Percentiles rank a stretch among this genome's conserved stretches.
Evolutionary conservation across 108 stramenopile species (phyloP).

Genomic region (Nitzschia sp.): DNA sequence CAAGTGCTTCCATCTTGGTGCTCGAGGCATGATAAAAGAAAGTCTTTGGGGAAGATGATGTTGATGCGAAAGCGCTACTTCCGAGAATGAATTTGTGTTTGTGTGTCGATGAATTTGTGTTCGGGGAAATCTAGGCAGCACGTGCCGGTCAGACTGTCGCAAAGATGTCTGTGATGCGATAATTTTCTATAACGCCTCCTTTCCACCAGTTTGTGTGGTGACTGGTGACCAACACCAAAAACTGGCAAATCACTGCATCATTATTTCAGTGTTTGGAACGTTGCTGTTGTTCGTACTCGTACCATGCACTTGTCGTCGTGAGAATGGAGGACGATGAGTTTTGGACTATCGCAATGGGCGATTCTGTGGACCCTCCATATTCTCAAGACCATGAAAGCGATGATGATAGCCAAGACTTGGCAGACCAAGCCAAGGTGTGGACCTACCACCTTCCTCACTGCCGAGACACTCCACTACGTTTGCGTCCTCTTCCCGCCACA

Average conservation of each 20-base stretch:
- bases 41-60: background rate
- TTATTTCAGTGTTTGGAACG: background rate
- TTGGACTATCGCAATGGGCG: conserved; percentile 10
- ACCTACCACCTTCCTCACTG: background rate
- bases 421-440: background rate
- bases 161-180: too few relatives aligned
- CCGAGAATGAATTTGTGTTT: background rate
- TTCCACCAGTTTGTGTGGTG: too few relatives aligned
- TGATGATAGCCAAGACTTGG: background rate
- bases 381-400: background rate
- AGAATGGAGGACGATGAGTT: conserved; percentile 6
- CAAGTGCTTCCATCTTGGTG: conserved; percentile 5
- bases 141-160: too few relatives aligned
- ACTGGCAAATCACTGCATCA: too few relatives aligned
- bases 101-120: background rate
- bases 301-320: background rate
- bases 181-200: too few relatives aligned
- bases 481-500: conserved; percentile 26
- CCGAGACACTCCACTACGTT: conserved; percentile 18
- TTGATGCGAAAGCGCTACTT: background rate
- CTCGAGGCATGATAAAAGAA: background rate
- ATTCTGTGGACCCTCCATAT: background rate
- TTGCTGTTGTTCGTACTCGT: background rate
- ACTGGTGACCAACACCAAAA: too few relatives aligned
- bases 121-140: too few relatives aligned